Base-by-base conservation (phyloP, 2,329 filamentous ascomycete genomes). In the Canariomyces notabilis region DNA sequence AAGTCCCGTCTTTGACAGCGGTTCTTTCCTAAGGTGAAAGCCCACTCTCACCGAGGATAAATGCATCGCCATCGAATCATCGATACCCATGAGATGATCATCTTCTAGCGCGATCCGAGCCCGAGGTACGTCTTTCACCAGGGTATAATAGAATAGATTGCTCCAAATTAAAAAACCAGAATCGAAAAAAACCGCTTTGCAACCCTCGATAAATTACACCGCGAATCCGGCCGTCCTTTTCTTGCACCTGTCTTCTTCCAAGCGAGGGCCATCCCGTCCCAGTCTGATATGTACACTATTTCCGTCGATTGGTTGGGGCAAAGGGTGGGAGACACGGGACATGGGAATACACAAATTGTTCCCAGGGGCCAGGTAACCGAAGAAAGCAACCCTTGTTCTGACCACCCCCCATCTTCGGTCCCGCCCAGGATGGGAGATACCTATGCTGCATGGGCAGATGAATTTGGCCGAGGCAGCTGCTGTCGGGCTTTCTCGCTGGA, bases 121-220 rank as follows among this genome's bases (percentile, higher is more conserved):
- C 31, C 22, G 8, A 16, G 32, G 20, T 40, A 29, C 26, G 26
- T 29, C 26, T 12, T 29, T 29, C 9, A n/a, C 39, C 37, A 40
- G 43, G 48, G 48, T 46, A 44, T 50, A 46, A 45, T 23, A 22
- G 32, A 26, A 40, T 37, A 49, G 16, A 50, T 46, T 50, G 46
- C 21, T 9, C 38, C 38, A 38, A 35, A 43, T 43, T 48, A 43
- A 46, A 38, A 31, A 35, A 43, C 33, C 6, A 22, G 22, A 29
- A 29, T 11, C 26, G 26, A 29, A 44, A n/a, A n/a, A n/a, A n/a
- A 43, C 35, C 39, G 43, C 35, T 42, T 43, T 50, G 35, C 43
- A 43, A 36, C 40, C 41, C 47, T 23, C 20, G 22, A 34, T 20
- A 32, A 38, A 39, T 37, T 33, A 39, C 33, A 42, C 33, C 33